phyloP scores from a whole-genome alignment of 345 rosid species.

The Gynandropsis gynandra region DNA sequence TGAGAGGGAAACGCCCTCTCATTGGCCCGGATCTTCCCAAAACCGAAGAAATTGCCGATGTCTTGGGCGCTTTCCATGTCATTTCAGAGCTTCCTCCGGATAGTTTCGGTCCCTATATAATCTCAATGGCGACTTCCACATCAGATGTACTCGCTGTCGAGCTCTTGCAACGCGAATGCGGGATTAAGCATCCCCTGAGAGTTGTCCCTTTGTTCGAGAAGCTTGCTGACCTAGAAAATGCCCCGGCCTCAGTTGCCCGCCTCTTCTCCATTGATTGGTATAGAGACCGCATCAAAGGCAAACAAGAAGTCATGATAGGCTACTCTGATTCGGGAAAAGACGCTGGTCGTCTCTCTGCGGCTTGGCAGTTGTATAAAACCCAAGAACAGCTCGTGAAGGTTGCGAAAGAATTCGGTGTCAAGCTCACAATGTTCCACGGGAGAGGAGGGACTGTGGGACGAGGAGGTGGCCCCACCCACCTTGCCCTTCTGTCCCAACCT shows the following conservation, averaged over 20 bases:
- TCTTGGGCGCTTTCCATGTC: constrained; percentile 59
- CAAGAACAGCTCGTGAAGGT: constrained; percentile 74
- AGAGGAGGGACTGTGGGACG: constrained; percentile 84
- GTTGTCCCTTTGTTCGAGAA: constrained; percentile 81
- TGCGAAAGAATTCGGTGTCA: constrained; percentile 59
- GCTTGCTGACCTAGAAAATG: constrained; percentile 71
- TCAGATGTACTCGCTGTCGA: constrained; percentile 77
- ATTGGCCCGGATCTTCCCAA: constrained; percentile 72
- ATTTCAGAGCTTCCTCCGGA: constrained; percentile 60
- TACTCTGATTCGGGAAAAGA: constrained; percentile 86
- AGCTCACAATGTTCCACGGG: constrained; percentile 79
- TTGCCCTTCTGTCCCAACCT: constrained; percentile 78
- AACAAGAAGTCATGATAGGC: constrained; percentile 82
- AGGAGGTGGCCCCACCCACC: constrained; percentile 84
- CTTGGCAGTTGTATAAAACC: constrained; percentile 70
- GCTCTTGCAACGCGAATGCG: constrained; percentile 76
- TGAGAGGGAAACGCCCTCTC: constrained; percentile 63
- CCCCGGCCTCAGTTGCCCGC: constrained; percentile 70
- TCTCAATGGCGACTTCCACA: constrained; percentile 76
- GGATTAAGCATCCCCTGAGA: constrained; percentile 54
- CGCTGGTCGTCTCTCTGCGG: constrained; percentile 73
- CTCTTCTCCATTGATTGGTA: constrained; percentile 81
- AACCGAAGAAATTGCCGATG: constrained; percentile 68
- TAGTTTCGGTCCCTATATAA: constrained; percentile 67
- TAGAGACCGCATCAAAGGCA: constrained; percentile 56